Percentiles rank a stretch among this genome's conserved stretches.
Conservation (phyloP, 257 asterid species). For the Fraxinus cuspidata region DNA sequence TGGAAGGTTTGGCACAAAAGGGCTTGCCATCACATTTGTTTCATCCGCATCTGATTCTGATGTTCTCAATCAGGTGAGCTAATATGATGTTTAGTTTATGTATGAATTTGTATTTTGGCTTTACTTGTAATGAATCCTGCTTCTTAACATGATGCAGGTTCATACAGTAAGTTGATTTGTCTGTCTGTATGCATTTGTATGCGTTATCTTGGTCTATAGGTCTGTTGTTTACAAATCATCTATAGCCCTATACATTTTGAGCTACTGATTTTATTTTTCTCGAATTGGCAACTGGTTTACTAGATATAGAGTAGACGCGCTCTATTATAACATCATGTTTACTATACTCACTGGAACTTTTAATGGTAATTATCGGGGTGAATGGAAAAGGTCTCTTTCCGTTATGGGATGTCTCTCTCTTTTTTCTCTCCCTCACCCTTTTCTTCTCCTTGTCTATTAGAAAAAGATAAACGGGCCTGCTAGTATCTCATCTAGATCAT, state of each 20-base stretch:
- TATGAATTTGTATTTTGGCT: not conserved
- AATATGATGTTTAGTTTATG: not conserved
- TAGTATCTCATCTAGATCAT: not conserved
- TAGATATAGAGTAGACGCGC: not conserved
- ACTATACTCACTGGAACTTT: no score
- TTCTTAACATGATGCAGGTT: constrained; percentile 30
- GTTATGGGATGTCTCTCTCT: not conserved
- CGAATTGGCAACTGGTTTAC: not conserved
- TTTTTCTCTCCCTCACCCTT: not conserved
- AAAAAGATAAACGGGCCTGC: not conserved
- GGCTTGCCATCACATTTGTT: constrained; percentile 91
- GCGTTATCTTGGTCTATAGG: not conserved
- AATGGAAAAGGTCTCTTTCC: not conserved
- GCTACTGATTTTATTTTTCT: not conserved
- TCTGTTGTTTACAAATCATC: not conserved
- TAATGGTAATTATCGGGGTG: not conserved
- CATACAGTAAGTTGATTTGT: constrained; percentile 63
- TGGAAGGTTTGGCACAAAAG: constrained; percentile 91
- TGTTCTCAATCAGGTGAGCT: constrained; percentile 79
- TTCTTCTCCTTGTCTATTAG: not conserved
- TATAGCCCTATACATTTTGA: not conserved
- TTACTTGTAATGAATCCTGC: not conserved
- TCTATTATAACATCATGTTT: not conserved
- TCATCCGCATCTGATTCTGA: constrained; percentile 92
- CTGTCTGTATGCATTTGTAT: not conserved